phyloP scores from a whole-genome alignment of 2,329 filamentous ascomycete genomes.

The Furcasterigmium sp. region DNA sequence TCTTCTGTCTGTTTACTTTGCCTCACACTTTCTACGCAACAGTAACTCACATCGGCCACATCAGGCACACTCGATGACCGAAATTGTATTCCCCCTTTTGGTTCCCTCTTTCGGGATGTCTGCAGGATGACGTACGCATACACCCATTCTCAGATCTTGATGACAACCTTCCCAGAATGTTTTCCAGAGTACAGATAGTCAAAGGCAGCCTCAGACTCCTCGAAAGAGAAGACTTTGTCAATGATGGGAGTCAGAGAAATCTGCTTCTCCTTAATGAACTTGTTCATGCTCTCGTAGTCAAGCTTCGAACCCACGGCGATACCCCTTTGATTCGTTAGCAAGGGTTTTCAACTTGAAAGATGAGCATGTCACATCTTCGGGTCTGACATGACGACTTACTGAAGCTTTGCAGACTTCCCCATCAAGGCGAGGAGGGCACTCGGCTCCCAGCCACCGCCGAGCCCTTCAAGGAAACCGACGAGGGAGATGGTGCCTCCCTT shows the following conservation, averaged over 20 bases:
- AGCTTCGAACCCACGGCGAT: conserved; percentile 4
- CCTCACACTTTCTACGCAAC: too few species aligned
- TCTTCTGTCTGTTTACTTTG: too few species aligned
- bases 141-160: conserved; percentile 4
- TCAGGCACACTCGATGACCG: too few species aligned
- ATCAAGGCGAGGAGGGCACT: conserved; percentile 5
- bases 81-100: too few species aligned
- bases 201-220: conserved; percentile 2
- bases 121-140: too few species aligned
- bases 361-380: too few species aligned
- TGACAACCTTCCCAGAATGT: conserved; percentile 5
- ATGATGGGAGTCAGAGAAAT: conserved; percentile 1
- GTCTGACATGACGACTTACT: too few species aligned
- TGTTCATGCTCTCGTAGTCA: conserved; percentile 1
- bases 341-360: not conserved
- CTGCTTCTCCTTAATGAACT: conserved; percentile 4
- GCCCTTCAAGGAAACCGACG: conserved; percentile 4
- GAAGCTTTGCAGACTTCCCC: conserved; percentile 4
- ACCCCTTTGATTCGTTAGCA: not conserved
- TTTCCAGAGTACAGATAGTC: conserved; percentile 6
- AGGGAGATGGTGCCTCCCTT: conserved; percentile 2
- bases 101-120: too few species aligned
- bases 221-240: conserved; percentile 3
- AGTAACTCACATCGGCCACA: too few species aligned
- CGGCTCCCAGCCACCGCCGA: not conserved